Evolutionary conservation across 495 filamentous ascomycete genomes (phyloP), one percentile per base, ranked within the genome.

Genomic region (Podospora conica): DNA sequence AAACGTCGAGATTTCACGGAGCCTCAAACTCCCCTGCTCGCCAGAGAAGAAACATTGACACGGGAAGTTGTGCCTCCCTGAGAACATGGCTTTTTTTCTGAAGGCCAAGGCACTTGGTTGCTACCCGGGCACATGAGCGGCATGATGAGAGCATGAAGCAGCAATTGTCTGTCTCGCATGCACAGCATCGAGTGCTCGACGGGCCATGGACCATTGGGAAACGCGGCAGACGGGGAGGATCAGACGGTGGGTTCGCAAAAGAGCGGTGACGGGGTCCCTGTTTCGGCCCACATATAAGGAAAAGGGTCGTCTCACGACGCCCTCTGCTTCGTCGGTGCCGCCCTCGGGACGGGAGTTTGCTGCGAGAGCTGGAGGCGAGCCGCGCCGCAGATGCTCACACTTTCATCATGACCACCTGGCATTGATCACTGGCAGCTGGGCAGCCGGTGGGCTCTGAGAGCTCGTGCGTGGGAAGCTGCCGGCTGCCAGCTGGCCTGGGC

Each of bases 231-330:
- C 29, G 40, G 33, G 25, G 28, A 20, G 53, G 59, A 22, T 53
- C 40, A 25, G 22, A 61, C 20, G 7, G 9, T 53, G 55, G 21
- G 55, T 58, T 22, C 12, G 63, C 60, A 61, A 69, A 69, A 69
- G 64, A 66, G 68, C 68, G 68, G 68, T 69, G 68, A 69, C 68
- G 60, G 60, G 68, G 22, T 20, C 48, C 53, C 28, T 59, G n/a
- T 20, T 20, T 22, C 48, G 24, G 40, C 58, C 20, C 54, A 60
- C 28, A 63, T 67, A 40, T 40, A 33, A 24, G 65, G 54, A 61
- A 58, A 67, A 55, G 59, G 53, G 23, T 58, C 55, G 65, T 67
- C 60, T 63, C 65, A 67, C 65, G 22, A n/a, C 23, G 27, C 53
- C 22, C 18, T 15, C 61, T 24, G 25, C 25, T 24, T 23, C 40